Evolutionary conservation across 148 eudicot genomes (phyloP), one percentile per base, ranked within the genome.

Genomic region (Rhododendron simsii): DNA sequence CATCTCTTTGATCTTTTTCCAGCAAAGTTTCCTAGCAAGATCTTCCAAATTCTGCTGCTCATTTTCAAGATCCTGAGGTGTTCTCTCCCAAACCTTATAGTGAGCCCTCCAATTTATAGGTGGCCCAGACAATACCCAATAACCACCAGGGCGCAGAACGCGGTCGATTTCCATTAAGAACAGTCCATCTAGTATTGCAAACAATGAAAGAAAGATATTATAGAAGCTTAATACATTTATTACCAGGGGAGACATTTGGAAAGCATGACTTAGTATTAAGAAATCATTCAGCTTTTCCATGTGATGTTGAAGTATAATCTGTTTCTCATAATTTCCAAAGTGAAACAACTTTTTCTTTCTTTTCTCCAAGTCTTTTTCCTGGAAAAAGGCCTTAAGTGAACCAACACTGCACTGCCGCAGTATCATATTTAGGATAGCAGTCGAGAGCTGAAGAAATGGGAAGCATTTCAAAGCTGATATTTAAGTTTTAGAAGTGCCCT

Each of bases 51-150:
- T 86, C 67, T 84, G 89, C 81, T 91, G 95, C 84, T 95, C 96
- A 3, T 87, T 88, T 85, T 90, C 85, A 61, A 91, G 90, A 81
- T 91, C 94, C 76, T 86, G 82, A 18, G 87, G 37, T 65, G 91
- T 82, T 86, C 94, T 92, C 83, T 93, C 86, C 94, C 95, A 93
- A 28, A 93, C 95, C 81, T 89, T 91, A 89, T 90, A 92, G 51
- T 83, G 86, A 59, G 28, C 79, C 85, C 87, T 92, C 94, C 94
- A 93, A 82, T 86, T 87, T 45, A 95, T 92, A 80, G 98, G 98
- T 3, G 98, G 95, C 28, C 95, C 98, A 7, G 98, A 95, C 61
- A 93, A 81, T 67, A 95, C 95, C 93, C 93, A 95, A 77, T 93
- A 95, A 33, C 98, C 96, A 82, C 98, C 98, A 44, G 98, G 98